Conservation (phyloP, 1,284 basidiomycete genomes). For the Sparassis latifolia region DNA sequence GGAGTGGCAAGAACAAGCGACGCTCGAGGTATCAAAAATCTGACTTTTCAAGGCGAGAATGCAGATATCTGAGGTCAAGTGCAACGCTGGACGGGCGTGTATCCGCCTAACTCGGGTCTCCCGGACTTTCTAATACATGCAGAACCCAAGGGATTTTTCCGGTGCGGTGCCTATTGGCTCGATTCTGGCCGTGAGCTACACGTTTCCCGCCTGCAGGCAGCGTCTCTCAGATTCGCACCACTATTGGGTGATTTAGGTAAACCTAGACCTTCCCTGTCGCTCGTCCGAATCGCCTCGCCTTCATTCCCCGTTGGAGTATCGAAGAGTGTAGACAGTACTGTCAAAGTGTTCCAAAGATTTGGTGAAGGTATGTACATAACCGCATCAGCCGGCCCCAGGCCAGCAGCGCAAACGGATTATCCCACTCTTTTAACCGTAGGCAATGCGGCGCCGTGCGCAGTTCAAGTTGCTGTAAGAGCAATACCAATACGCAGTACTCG, state of each 20-base stretch:
- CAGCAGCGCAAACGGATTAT: not conserved
- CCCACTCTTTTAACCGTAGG: too few relatives aligned
- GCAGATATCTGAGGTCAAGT: slow-evolving; percentile 10
- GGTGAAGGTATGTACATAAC: not conserved
- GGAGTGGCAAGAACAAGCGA: slow-evolving; percentile 4
- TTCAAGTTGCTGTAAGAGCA: too few relatives aligned
- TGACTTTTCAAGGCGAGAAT: slow-evolving; percentile 2
- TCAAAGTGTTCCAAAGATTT: not conserved
- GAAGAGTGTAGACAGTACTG: too few relatives aligned
- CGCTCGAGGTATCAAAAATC: slow-evolving; percentile 18
- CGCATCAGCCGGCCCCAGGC: not conserved
- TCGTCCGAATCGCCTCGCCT: slow-evolving; percentile 11
- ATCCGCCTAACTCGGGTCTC: slow-evolving; percentile 20
- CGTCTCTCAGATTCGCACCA: slow-evolving; percentile 19
- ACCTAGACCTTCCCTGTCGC: slow-evolving; percentile 13
- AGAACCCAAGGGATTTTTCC: slow-evolving; percentile 11
- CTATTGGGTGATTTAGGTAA: slow-evolving; percentile 28
- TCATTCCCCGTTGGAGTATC: not conserved
- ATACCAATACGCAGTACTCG: too few relatives aligned
- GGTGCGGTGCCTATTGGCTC: slow-evolving; percentile 23
- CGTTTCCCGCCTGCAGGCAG: slow-evolving; percentile 35
- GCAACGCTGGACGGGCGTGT: slow-evolving; percentile 26
- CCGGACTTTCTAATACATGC: slow-evolving; percentile 20
- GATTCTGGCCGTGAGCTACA: slow-evolving; percentile 22
- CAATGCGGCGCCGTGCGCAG: too few relatives aligned